Conservation (phyloP, 1,284 basidiomycete species). For the Papiliotrema terrestris region DNA sequence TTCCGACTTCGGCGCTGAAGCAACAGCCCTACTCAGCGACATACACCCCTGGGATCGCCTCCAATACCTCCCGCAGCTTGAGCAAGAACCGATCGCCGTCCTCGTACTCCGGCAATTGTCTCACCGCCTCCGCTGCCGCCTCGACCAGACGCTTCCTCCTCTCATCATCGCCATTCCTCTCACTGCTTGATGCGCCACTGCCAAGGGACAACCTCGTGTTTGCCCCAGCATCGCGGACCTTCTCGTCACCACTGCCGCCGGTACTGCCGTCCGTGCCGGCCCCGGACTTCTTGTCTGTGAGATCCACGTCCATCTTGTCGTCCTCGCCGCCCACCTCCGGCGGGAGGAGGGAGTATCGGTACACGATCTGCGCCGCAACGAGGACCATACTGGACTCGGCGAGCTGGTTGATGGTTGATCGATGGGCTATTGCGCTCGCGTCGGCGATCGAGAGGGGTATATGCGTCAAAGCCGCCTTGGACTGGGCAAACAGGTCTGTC, state of each 20-base stretch:
- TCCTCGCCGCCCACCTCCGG: background rate
- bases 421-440: background rate
- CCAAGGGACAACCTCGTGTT: no score
- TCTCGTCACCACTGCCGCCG: no score
- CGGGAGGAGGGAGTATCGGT: background rate
- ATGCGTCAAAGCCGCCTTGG: conserved; percentile 39
- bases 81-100: background rate
- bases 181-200: no score
- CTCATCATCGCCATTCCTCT: background rate
- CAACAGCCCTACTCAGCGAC: background rate
- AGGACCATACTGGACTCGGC: background rate
- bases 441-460: background rate
- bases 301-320: background rate
- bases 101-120: background rate
- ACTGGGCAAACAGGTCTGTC: conserved; percentile 67
- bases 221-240: no score
- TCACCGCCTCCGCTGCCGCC: background rate
- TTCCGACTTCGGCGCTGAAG: no score
- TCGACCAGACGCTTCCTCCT: background rate
- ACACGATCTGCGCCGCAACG: background rate
- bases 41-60: conserved; percentile 2
- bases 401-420: background rate
- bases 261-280: no score
- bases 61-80: conserved; percentile 10
- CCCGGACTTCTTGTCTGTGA: no score